These are phyloP conservation scores for Amyloporia xantha DNA, from an alignment of 768 basidiomycete species.

Conservation along the genomic window DNA sequence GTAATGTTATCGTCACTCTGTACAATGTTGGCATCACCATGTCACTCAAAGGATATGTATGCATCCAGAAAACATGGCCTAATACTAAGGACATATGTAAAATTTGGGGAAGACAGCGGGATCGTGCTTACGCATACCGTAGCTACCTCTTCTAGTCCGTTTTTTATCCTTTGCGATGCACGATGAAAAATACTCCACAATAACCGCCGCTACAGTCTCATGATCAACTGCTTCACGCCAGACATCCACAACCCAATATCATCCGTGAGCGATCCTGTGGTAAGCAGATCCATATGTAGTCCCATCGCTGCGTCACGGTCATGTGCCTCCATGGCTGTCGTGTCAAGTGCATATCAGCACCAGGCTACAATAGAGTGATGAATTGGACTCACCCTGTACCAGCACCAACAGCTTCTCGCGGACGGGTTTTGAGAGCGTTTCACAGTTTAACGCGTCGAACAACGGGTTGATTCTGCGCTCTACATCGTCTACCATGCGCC, in stretches of 20 bases:
- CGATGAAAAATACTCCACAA: too few species aligned
- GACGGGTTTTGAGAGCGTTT: slow-evolving; percentile 65
- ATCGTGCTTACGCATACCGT: neutral
- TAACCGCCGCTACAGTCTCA: slow-evolving; percentile 42
- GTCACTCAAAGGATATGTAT: too few species aligned
- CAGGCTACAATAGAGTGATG: neutral
- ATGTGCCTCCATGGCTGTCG: slow-evolving; percentile 69
- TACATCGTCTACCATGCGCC: slow-evolving; percentile 78
- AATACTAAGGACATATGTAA: neutral
- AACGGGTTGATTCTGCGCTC: slow-evolving; percentile 80
- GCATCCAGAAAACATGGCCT: too few species aligned
- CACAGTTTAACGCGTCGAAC: slow-evolving; percentile 90
- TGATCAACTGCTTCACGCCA: slow-evolving; percentile 82
- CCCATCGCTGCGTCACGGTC: slow-evolving; percentile 74
- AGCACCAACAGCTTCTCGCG: slow-evolving; percentile 68
- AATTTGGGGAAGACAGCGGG: neutral
- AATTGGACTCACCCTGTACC: slow-evolving; percentile 52
- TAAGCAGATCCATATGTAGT: slow-evolving; percentile 83
- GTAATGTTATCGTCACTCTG: too few species aligned
- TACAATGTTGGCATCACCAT: too few species aligned
- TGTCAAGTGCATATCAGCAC: neutral
- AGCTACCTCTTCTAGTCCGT: neutral
- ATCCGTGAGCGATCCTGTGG: slow-evolving; percentile 68
- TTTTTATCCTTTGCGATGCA: too few species aligned
- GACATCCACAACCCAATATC: slow-evolving; percentile 88